Base-by-base conservation (phyloP, 441 rosid genomes). In the Gossypium davidsonii region DNA sequence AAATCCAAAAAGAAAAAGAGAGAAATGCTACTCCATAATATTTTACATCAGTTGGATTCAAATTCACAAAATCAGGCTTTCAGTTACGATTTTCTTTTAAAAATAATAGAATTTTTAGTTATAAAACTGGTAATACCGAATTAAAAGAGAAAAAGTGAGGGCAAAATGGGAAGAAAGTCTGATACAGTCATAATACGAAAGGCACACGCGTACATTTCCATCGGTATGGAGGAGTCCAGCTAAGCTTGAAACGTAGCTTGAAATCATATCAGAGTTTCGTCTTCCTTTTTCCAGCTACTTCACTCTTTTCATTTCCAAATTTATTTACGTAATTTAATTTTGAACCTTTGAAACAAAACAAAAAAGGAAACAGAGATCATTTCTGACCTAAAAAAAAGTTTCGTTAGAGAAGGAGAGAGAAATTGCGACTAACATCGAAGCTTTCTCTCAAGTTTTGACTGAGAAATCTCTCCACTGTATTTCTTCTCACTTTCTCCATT, bases 381-480 rank as follows among this genome's bases (percentile, higher is more conserved):
- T 83, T 72, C 72, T 73, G 25, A 28, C 46, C 17, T 2, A 57
- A 14, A 57, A n/a, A 31, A 15, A 53, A 28, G 48, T 15, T 60
- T 28, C 37, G 61, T 3, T 11, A 56, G 28, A 2, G 1, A 3
- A 46, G 26, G 34, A 28, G 11, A 60, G 64, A 66, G 44, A 8
- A 48, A 44, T 28, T 39, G 73, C 31, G 42, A 46, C 20, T 44
- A 72, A 63, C 42, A 55, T 65, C 67, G 78, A 77, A 63, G 77
- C 78, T 74, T 74, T 39, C 75, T 4, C 55, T 17, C 31, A 31
- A 18, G 72, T 70, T 76, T 76, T 81, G 74, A 73, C 59, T 74
- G 12, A n/a, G 17, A 71, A 37, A 8, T 39, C 44, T 79, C 63
- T 51, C 74, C 25, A 67, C 48, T 58, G 3, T 18, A 65, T 78